Evolutionary conservation across 1,284 basidiomycete species (phyloP).

Genomic region (Malassezia restricta): DNA sequence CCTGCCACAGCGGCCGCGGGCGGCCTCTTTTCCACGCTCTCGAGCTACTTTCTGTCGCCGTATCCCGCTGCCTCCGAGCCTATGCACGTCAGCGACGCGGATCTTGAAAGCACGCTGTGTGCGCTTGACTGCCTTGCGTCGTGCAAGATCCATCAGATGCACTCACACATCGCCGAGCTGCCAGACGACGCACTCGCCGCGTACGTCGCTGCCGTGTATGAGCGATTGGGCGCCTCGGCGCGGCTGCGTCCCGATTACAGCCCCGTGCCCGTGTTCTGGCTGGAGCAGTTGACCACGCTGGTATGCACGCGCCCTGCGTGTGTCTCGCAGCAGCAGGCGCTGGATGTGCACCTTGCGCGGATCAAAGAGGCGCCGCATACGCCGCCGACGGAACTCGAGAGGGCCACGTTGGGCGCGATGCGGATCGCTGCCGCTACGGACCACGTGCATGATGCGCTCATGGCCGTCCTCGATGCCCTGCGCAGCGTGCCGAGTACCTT

Average conservation of each 20-base stretch:
- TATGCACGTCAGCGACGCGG: conserved; percentile 62
- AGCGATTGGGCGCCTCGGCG: conserved; percentile 22
- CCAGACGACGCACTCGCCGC: conserved; percentile 51
- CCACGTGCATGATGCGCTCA: conserved; percentile 68
- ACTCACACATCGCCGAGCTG: conserved; percentile 75
- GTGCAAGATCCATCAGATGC: conserved; percentile 85
- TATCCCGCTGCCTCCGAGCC: conserved; percentile 64
- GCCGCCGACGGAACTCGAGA: conserved; percentile 78
- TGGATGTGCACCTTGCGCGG: conserved; percentile 75
- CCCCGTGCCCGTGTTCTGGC: conserved; percentile 78
- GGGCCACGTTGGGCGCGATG: conserved; percentile 63
- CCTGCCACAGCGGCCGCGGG: conserved; percentile 78
- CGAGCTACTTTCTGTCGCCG: conserved; percentile 91
- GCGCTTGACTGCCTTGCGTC: conserved; percentile 90
- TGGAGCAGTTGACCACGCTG: conserved; percentile 85
- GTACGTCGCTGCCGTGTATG: conserved; percentile 53
- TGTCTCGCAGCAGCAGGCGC: conserved; percentile 72
- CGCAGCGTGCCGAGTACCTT: conserved; percentile 64
- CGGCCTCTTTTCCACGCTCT: conserved; percentile 81
- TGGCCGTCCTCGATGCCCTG: conserved; percentile 78
- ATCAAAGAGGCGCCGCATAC: conserved; percentile 66
- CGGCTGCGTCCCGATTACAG: conserved; percentile 60
- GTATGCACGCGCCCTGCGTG: conserved; percentile 54
- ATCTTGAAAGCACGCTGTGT: conserved; percentile 84
- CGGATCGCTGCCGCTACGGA: conserved; percentile 16